Base-by-base conservation (phyloP, 2,329 filamentous ascomycete genomes). In the Claviceps fusiformis region DNA sequence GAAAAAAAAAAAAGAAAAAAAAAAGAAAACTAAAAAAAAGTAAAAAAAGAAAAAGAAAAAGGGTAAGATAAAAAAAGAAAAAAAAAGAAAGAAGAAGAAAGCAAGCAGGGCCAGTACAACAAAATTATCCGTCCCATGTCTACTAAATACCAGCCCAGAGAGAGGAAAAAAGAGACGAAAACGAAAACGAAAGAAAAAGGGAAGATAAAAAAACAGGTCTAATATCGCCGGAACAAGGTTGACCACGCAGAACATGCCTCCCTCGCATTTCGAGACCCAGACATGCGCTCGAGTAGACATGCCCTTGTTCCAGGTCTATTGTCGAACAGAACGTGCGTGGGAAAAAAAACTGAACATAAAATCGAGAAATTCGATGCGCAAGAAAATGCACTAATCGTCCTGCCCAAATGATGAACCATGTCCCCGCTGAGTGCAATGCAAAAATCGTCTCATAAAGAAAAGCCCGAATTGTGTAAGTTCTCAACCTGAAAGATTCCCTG, bases 361-460 rank as follows among this genome's bases (percentile, higher is more conserved):
- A 31, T 11, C 37, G 17, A 44, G 10, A 24, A 29, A 29, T 48
- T 48, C 15, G 10, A 43, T 52, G 52, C n/a, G 57, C 56, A 56
- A 60, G 58, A 58, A 52, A 50, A 56, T 54, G 58, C 39, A 52
- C 51, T 24, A 51, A 57, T 45, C 45, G 47, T 52, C 50, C 54
- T 57, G 31, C 47, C 57, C 55, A 52, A 60, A 54, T 27, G 60
- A 49, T 41, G 57, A 61, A 59, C 59, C 44, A 65, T 68, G 66
- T 67, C 62, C 63, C 66, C 68, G 67, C 67, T 69, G 60, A 66
- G 62, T 60, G 62, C 61, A 66, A 71, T 72, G 70, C 69, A 70
- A 66, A 59, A 69, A 61, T 61, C 61, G 62, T 62, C 55, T 69
- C 67, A 57, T 70, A 24, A 51, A 45, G 8, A 44, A 37, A 43